Conservation (phyloP, 768 basidiomycete genomes). For the Saitozyma sp. region DNA sequence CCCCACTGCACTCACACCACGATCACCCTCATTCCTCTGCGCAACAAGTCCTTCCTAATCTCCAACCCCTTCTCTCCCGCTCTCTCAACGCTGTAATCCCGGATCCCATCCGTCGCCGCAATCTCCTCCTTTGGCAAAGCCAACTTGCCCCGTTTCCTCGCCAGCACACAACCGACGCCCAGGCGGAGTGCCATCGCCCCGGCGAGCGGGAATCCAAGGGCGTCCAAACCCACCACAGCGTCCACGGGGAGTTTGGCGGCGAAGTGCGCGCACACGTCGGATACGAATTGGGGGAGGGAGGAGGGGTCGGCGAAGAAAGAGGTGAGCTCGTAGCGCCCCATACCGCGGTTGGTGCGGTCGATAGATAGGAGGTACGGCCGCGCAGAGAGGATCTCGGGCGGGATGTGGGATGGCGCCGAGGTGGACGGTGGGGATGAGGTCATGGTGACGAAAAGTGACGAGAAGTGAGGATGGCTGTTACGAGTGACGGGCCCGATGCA, state of each 20-base stretch:
- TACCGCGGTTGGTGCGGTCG: slow-evolving; percentile 8
- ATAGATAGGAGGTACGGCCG: slow-evolving; percentile 7
- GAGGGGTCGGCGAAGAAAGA: slow-evolving; percentile 7
- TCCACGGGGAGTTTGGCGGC: background rate
- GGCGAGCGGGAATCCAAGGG: slow-evolving; percentile 6
- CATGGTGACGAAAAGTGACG: background rate
- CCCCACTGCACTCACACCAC: slow-evolving; percentile 5
- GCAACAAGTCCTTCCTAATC: slow-evolving; percentile 10
- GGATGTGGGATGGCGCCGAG: background rate
- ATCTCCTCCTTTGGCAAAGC: slow-evolving; percentile 1
- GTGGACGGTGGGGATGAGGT: background rate
- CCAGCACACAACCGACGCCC: background rate
- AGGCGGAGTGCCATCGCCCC: slow-evolving; percentile 2
- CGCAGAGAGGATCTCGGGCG: background rate
- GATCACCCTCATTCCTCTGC: slow-evolving; percentile 7
- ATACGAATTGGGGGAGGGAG: background rate
- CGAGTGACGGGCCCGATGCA: too few relatives aligned
- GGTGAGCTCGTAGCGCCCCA: slow-evolving; percentile 9
- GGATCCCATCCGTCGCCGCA: background rate
- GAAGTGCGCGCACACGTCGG: background rate
- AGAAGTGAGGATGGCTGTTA: background rate
- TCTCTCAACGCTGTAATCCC: slow-evolving; percentile 8
- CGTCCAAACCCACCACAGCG: slow-evolving; percentile 7
- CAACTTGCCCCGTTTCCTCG: background rate
- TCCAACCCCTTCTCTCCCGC: slow-evolving; percentile 10